Base-by-base conservation (phyloP, 768 basidiomycete species). In the Cystobasidium onofrii region DNA sequence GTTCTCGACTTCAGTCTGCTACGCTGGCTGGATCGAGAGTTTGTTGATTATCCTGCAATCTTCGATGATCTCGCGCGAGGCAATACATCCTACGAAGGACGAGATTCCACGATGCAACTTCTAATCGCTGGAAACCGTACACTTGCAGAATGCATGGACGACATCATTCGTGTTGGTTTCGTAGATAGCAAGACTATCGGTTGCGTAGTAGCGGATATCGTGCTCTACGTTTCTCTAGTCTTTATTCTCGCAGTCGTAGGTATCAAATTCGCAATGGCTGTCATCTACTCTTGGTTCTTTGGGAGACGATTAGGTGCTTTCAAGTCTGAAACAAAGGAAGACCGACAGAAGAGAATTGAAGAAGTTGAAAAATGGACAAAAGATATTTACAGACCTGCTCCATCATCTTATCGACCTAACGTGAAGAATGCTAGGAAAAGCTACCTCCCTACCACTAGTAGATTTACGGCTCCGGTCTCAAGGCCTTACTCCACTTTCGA, bases 161-260 rank as follows among this genome's bases (percentile, higher is more conserved):
- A 98, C 80, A 84, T 91, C 76, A 83, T 90, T 75, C 88, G 87
- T 25, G 88, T 97, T 75, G 96, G 96, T 4, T 96, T 90, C 83
- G 89, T 99, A 80, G 95, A 98, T 82, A 91, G 90, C 72, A 89
- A 88, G 79, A 89, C 87, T 69, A 94, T 98, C 76, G 96, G 96
- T 25, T 99, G 96, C 78, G 91, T 98, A 74, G 94, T 95, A 7
- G 96, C 95, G 7, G 85, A 88, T 73, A 89, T 99, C 76, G 92
- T 98, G 43, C 89, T 98, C 73, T 95, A 92, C 81, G 85, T 95
- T 72, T 97, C 95, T 60, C 88, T 98, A 78, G 86, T 92, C 76
- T 96, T 98, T 86, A 98, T 99, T 81, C 89, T 95, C 76, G 95
- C 95, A 74, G 95, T 98, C 75, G 95, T 98, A 76, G 85, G 87